Conservation (phyloP, 2,329 filamentous ascomycete genomes). For the Zymoseptoria pseudotritici region DNA sequence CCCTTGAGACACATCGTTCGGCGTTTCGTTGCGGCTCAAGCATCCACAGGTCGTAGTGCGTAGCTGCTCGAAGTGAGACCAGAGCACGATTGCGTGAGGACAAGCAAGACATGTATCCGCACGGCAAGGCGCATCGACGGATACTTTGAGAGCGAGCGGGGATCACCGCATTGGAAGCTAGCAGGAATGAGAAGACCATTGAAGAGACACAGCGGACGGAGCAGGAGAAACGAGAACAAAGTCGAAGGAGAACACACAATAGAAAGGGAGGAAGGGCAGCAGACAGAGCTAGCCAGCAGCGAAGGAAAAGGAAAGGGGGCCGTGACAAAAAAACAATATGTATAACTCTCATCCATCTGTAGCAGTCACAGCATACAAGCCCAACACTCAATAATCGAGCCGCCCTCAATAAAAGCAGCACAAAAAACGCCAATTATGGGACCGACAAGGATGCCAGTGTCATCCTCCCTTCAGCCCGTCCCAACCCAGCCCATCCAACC, state of each 20-base stretch:
- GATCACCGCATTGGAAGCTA: not conserved
- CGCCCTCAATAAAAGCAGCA: not conserved
- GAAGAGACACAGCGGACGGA: no score
- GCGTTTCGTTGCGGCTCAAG: no score
- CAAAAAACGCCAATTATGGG: not conserved
- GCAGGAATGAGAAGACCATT: not conserved
- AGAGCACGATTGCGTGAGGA: no score
- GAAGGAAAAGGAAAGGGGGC: not conserved
- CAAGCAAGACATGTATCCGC: no score
- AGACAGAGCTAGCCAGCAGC: not conserved
- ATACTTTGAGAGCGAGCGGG: not conserved
- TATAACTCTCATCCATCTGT: not conserved
- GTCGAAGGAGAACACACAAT: not conserved
- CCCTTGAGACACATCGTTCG: no score
- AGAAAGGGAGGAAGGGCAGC: not conserved
- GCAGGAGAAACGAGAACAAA: not conserved
- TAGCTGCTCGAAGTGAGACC: no score
- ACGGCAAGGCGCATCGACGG: not conserved
- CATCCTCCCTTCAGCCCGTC: not conserved
- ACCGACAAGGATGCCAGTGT: not conserved
- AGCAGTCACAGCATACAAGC: not conserved
- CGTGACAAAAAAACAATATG: not conserved
- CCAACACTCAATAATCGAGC: not conserved
- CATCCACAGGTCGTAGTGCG: no score
- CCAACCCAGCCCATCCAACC: not conserved